These are phyloP conservation scores for Heimioporus sp. DNA, from an alignment of 768 basidiomycete genomes.

Conservation along the genomic window DNA sequence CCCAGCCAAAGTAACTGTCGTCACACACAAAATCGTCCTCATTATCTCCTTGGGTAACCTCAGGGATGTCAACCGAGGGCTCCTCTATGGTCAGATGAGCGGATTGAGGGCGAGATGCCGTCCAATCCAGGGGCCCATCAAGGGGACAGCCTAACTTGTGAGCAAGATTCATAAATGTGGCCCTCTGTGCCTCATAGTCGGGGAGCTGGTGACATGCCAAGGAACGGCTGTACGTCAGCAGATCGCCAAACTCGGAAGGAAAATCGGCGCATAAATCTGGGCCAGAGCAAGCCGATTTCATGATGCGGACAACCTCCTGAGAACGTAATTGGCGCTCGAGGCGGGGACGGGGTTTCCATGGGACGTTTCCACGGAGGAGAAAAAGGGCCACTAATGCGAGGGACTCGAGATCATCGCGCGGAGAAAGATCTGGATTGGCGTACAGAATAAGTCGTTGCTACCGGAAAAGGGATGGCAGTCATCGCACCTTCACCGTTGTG, in stretches of 20 bases:
- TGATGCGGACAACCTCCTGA: too few species aligned
- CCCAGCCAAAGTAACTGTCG: neutral
- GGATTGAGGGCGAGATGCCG: neutral
- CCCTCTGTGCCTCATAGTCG: neutral
- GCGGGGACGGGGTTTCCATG: too few species aligned
- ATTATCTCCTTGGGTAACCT: neutral
- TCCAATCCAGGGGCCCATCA: neutral
- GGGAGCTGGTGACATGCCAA: too few species aligned
- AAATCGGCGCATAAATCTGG: too few species aligned
- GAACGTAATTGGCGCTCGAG: too few species aligned
- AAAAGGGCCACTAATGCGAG: too few species aligned
- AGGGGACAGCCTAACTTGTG: neutral
- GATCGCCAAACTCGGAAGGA: too few species aligned
- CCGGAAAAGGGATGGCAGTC: neutral
- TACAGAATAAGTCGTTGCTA: too few species aligned
- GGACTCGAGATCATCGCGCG: neutral
- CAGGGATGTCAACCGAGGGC: neutral
- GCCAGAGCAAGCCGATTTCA: too few species aligned
- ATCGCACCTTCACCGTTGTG: slow-evolving; percentile 11
- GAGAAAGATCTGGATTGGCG: neutral
- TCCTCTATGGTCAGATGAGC: neutral
- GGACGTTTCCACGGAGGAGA: too few species aligned
- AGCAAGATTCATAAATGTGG: neutral
- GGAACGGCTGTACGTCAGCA: too few species aligned
- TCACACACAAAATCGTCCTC: neutral